Base-by-base conservation (phyloP, 139 green algal genomes). In the Trebouxia sp. region DNA sequence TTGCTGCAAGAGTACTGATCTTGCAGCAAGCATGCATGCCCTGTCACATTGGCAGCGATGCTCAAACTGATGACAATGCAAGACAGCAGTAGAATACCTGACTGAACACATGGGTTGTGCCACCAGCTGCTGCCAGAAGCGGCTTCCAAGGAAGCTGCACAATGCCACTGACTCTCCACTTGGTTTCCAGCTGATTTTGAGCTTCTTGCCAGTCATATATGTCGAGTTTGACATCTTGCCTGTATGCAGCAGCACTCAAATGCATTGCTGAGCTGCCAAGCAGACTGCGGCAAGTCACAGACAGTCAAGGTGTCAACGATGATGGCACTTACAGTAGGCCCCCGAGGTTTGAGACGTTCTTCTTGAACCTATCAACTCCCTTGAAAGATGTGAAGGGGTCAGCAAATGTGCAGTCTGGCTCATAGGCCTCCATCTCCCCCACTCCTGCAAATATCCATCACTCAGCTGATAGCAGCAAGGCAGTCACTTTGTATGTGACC, bases 281-380 rank as follows among this genome's bases (percentile, higher is more conserved):
- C 32, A 75, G 32, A 4, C 65, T 45, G 14, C 10, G 14, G 6
- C 9, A 26, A 48, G 65, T 28, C 7, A 9, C 55, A 70, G 9
- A 72, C 32, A 14, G 5, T n/a, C 5, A 30, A 30, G 32, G 14
- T 72, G 35, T 6, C 3, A 2, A 24, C 14, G 15, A 45, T 11
- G 9, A 58, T 43, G 11, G 35, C 12, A 45, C 81, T 79, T 65
- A 89, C 92, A 97, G 88, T 32, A 95, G 84, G 11, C 84, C 83
- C 5, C 93, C 93, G 20, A 97, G 84, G 81, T 97, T 97, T 72
- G 80, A 69, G 8, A 97, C 93, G 53, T 97, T 97, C 42, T 91
- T 87, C 79, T 97, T 94, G 88, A 97, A 97, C 22, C 90, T 83
- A 10, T 84, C n/a, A 11, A 82, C 83, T 30, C 91, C 90, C 0